Evolutionary conservation across 495 filamentous ascomycete species (phyloP), one percentile per base, ranked within the genome.

Genomic region (Chlorociboria aeruginascens): DNA sequence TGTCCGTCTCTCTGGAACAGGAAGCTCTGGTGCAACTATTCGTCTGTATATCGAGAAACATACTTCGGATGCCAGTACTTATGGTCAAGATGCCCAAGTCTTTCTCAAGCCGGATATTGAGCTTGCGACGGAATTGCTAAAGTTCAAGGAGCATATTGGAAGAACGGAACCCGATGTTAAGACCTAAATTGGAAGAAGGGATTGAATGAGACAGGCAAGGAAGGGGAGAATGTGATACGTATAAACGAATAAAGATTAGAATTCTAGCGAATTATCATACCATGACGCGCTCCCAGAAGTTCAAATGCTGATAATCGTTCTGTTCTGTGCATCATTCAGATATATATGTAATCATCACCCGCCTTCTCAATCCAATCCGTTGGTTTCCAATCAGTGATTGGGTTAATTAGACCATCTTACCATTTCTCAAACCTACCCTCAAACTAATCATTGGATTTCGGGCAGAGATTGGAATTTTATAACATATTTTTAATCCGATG

Each of bases 1-100:
- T 31, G 88, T 96, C 42, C 81, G 92, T 50, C 66, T 98, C 57
- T 96, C 89, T 1, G 92, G 92, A 20, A 98, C 92, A 20, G 92
- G 92, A 41, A 89, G 83, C 57, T 90, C 85, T 38, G 92, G 92
- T 16, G 92, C 92, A 33, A 98, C 92, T 17, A 95, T 98, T 63
- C 83, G 92, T 45, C 69, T 98, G 60, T 98, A 98, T 61, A 80
- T 98, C 50, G 92, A 97, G 77, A 89, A 85, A 70, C 86, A 97
- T 67, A 71, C 70, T 59, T 67, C 67, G 46, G 89, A 98, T 58
- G 68, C 72, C 41, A 79, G 71, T 45, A 87, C 78, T 46, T 93
- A 87, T 56, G 72, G 64, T 39, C 55, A 83, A 57, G 83, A 84
- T 64, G 86, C 89, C 7, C 89, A 97, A 65, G 89, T 89, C n/a